These are phyloP conservation scores for Pseudozyma tsukubaensis DNA, from an alignment of 1,284 basidiomycete species.

Conservation along the genomic window DNA sequence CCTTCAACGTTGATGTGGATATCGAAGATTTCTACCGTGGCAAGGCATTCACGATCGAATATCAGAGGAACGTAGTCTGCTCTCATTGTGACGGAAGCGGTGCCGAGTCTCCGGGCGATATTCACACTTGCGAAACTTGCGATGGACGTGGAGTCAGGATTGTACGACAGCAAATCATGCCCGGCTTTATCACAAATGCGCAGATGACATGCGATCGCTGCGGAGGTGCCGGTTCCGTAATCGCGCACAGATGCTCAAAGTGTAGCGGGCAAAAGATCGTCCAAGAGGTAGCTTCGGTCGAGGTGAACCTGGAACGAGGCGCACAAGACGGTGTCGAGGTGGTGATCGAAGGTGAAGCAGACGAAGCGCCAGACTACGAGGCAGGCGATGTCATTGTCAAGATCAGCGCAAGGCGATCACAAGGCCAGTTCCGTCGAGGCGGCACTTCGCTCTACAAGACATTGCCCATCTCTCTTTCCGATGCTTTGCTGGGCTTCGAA, in stretches of 20 bases:
- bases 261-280: conserved; percentile 63
- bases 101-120: conserved; percentile 60
- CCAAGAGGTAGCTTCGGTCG: conserved; percentile 55
- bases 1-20: conserved; percentile 61
- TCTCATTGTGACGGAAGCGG: conserved; percentile 65
- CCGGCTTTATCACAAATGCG: conserved; percentile 66
- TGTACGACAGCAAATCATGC: conserved; percentile 68
- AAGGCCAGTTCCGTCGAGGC: conserved; percentile 59
- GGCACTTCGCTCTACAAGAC: conserved; percentile 63
- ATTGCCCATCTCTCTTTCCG: conserved; percentile 57
- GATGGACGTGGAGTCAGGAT: conserved; percentile 61
- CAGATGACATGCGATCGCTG: conserved; percentile 63
- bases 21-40: conserved; percentile 64
- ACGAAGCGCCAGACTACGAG: conserved; percentile 64
- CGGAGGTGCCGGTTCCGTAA: conserved; percentile 59
- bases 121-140: conserved; percentile 63
- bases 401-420: conserved; percentile 41
- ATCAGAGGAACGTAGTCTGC: conserved; percentile 63
- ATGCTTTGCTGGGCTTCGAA: conserved; percentile 66
- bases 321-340: conserved; percentile 61
- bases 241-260: conserved; percentile 55
- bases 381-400: conserved; percentile 65
- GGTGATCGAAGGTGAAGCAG: conserved; percentile 61
- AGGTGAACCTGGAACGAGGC: conserved; percentile 63
- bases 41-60: conserved; percentile 54